phyloP scores from a whole-genome alignment of 2,329 filamentous ascomycete species.

The Samsoniella hepiali region DNA sequence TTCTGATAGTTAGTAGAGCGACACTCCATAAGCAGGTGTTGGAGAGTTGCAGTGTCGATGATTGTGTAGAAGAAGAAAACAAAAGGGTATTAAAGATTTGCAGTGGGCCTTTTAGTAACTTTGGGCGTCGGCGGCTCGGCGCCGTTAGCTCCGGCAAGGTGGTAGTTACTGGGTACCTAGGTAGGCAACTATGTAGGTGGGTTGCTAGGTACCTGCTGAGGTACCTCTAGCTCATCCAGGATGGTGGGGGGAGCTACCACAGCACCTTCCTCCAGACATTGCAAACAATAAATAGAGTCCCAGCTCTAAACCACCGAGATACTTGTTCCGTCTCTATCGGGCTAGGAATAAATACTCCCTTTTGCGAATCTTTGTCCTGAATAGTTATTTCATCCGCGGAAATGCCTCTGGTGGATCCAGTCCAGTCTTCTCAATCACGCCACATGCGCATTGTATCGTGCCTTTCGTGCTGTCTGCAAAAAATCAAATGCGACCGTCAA shows the following conservation, averaged over 20 bases:
- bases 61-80: background rate
- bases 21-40: background rate
- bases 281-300: too few species aligned
- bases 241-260: too few species aligned
- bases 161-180: too few species aligned
- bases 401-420: background rate
- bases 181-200: too few species aligned
- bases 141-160: conserved; percentile 2
- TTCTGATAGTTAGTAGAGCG: background rate
- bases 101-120: conserved; percentile 10
- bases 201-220: too few species aligned
- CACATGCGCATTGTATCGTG: conserved; percentile 1
- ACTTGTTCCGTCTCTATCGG: background rate
- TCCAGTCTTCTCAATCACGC: background rate
- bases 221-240: too few species aligned
- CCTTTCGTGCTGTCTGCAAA: background rate
- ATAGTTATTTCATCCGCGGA: background rate
- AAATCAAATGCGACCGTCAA: conserved; percentile 9
- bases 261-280: too few species aligned
- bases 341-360: background rate
- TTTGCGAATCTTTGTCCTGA: background rate
- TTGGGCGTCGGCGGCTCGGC: conserved; percentile 11
- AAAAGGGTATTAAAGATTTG: background rate
- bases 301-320: background rate
- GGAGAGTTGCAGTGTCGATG: background rate